Base-by-base conservation (phyloP, 139 green algal genomes). In the Astrephomene gubernaculifera region DNA sequence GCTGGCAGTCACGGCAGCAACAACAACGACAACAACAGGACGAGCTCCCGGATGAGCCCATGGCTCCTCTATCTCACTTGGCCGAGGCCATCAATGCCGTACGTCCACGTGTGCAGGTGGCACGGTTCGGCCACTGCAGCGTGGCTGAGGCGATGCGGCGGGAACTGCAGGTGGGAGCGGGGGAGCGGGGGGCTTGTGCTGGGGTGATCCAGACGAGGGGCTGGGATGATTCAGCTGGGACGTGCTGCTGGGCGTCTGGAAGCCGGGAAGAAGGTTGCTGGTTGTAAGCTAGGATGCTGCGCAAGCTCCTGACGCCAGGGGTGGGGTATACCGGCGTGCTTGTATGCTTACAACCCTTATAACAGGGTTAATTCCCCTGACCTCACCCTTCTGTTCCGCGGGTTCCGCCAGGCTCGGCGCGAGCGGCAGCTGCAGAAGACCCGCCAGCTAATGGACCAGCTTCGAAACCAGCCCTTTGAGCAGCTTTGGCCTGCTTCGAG, bases 361-460 rank as follows among this genome's bases (percentile, higher is more conserved):
- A n/a, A n/a, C n/a, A n/a, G n/a, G n/a, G n/a, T n/a, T n/a, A n/a
- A n/a, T n/a, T n/a, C n/a, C n/a, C n/a, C n/a, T n/a, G n/a, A n/a
- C n/a, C n/a, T n/a, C n/a, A n/a, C n/a, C n/a, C n/a, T n/a, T n/a
- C n/a, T n/a, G n/a, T n/a, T n/a, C n/a, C 35, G 65, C 33, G 8
- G 8, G 2, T 35, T 4, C 12, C 1, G 5, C 5, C 53, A 86
- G 79, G 33, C 53, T 2, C 79, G 79, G 25, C 79, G 79, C 25
- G 44, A 76, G 67, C 65, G 45, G 79, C 79, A 86, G 64, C 65
- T 76, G 44, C 7, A 31, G 29, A 86, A 86, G 79, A 65, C 79
- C 5, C 79, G 12, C 4, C n/a, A 52, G 35, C 79, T 79, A 65
- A 24, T 43, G 79, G 45, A 69, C 45, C 38, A 9, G 45, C 65